These are phyloP conservation scores for Phyllosticta citriasiana DNA, from an alignment of 2,329 filamentous ascomycete genomes.

Conservation along the genomic window DNA sequence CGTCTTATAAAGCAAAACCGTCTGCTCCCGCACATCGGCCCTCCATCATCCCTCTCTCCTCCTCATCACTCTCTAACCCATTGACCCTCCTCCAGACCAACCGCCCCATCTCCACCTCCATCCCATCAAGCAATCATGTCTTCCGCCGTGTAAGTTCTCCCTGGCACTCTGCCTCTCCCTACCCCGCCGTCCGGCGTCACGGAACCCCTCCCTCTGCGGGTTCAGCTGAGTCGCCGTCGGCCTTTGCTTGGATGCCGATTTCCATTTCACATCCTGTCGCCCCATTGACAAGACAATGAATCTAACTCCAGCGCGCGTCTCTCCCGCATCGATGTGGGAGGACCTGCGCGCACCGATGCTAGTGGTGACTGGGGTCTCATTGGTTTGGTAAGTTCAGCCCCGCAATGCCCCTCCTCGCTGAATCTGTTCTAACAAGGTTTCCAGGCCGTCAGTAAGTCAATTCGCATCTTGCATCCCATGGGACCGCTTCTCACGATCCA, in stretches of 20 bases:
- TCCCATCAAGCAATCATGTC: slow-evolving; percentile 16
- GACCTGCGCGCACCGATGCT: slow-evolving; percentile 12
- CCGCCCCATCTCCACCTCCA: neutral
- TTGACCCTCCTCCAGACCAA: neutral
- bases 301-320: slow-evolving; percentile 14
- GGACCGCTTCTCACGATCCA: neutral
- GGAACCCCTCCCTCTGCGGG: neutral
- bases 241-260: slow-evolving; percentile 4
- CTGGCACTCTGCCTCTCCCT: slow-evolving; percentile 1
- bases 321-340: slow-evolving; percentile 14
- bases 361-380: slow-evolving; percentile 44
- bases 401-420: neutral
- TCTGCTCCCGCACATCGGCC: slow-evolving; percentile 12
- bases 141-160: slow-evolving; percentile 19
- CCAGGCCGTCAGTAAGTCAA: slow-evolving; percentile 10
- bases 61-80: neutral
- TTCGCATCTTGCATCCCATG: neutral
- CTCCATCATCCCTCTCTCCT: slow-evolving; percentile 7
- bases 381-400: slow-evolving; percentile 31
- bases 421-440: neutral
- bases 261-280: neutral
- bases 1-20: slow-evolving; percentile 10
- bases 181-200: slow-evolving; percentile 11
- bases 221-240: slow-evolving; percentile 7
- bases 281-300: slow-evolving; percentile 9